Conservation (phyloP, 495 filamentous ascomycete species). For the Talaromyces adpressus region DNA sequence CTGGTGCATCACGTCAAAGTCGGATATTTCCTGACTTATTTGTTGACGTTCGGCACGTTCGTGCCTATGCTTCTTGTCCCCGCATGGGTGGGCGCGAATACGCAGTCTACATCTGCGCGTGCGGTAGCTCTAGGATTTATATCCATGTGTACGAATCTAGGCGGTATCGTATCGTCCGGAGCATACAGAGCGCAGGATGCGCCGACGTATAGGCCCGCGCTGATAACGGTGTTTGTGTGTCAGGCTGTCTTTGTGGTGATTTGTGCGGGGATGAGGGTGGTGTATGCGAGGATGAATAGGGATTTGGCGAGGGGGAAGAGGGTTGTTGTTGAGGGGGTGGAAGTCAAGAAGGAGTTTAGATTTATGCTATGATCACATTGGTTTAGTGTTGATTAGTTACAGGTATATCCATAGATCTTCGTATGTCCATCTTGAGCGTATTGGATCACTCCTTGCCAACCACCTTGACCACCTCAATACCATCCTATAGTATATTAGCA, state of each 20-base stretch:
- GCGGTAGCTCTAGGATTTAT: too few species aligned
- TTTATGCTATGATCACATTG: neutral
- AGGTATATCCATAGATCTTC: neutral
- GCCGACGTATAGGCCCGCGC: too few species aligned
- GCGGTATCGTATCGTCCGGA: too few species aligned
- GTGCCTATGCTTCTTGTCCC: too few species aligned
- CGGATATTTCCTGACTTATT: too few species aligned
- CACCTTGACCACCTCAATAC: slow-evolving; percentile 14
- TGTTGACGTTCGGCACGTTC: too few species aligned
- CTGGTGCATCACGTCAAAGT: too few species aligned
- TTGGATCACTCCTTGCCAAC: slow-evolving; percentile 8
- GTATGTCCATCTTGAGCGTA: neutral
- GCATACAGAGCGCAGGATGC: too few species aligned
- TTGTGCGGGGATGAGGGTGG: slow-evolving; percentile 12
- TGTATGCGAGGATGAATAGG: neutral
- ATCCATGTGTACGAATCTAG: too few species aligned
- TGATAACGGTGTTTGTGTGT: too few species aligned
- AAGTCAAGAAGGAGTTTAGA: neutral
- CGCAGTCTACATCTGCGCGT: too few species aligned
- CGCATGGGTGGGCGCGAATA: too few species aligned
- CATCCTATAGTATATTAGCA: slow-evolving; percentile 11
- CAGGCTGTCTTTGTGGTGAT: slow-evolving; percentile 13
- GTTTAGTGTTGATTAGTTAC: neutral
- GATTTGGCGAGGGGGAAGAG: neutral
- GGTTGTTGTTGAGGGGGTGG: neutral